These are phyloP conservation scores for Puccinellia tenuiflora DNA, from an alignment of 176 grass and related monocot species.

Conservation along the genomic window DNA sequence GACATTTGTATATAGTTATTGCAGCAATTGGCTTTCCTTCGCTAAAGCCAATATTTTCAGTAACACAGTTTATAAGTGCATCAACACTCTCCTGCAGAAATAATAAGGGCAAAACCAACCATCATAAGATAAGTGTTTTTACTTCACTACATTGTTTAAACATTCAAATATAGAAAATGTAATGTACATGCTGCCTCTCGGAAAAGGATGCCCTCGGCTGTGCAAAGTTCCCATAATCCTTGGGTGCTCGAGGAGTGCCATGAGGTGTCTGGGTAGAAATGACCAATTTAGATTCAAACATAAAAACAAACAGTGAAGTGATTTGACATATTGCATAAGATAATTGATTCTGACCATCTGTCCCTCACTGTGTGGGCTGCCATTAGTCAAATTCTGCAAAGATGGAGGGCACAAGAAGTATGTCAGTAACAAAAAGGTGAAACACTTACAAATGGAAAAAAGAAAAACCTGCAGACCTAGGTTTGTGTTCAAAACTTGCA, in stretches of 20 bases:
- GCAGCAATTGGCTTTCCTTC: conserved; percentile 83
- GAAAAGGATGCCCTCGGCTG: conserved; percentile 62
- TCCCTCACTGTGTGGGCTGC: conserved; percentile 31
- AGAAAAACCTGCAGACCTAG: background rate
- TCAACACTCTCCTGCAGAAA: conserved; percentile 76
- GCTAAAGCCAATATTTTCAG: conserved; percentile 68
- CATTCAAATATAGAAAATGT: conserved; percentile 1
- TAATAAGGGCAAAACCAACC: conserved; percentile 11
- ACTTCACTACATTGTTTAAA: conserved; percentile 9
- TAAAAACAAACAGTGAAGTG: conserved; percentile 22
- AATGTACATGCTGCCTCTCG: conserved; percentile 74
- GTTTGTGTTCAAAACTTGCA: conserved; percentile 11
- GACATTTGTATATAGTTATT: conserved; percentile 87
- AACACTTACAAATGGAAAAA: background rate
- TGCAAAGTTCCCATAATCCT: conserved; percentile 49
- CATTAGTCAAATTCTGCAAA: conserved; percentile 67
- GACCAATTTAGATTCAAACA: conserved; percentile 36
- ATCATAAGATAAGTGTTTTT: conserved; percentile 9
- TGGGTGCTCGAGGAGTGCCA: conserved; percentile 55
- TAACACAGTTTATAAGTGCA: conserved; percentile 71
- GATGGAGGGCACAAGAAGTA: conserved; percentile 15
- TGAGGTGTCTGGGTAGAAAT: conserved; percentile 63
- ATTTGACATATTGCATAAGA: conserved; percentile 25
- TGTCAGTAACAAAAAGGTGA: conserved; percentile 16
- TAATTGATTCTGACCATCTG: conserved; percentile 51